These are phyloP conservation scores for Cylindrodendrum hubeiense DNA, from an alignment of 2,329 filamentous ascomycete genomes.

Conservation along the genomic window DNA sequence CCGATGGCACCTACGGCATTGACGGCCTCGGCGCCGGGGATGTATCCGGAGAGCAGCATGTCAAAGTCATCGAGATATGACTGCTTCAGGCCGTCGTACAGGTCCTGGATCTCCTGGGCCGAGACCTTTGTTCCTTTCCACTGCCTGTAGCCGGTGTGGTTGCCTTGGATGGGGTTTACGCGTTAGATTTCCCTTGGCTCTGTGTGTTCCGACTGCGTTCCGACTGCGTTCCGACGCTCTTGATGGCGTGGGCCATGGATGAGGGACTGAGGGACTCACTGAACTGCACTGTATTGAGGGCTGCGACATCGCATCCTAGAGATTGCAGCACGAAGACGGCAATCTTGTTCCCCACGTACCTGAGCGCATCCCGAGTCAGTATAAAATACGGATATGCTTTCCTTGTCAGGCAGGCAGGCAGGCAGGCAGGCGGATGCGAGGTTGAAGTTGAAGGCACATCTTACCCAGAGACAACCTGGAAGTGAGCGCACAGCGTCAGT, in stretches of 20 bases:
- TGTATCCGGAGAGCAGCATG: conserved; percentile 94
- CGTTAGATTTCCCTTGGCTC: conserved; percentile 18
- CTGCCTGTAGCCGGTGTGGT: conserved; percentile 93
- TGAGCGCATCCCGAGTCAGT: conserved; percentile 51
- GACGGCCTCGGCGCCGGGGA: conserved; percentile 88
- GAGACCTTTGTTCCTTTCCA: conserved; percentile 87
- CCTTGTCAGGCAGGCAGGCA: neutral
- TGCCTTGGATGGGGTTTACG: conserved; percentile 69
- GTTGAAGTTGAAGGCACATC: neutral
- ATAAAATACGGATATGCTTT: neutral
- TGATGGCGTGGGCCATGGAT: neutral
- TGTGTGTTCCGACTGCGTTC: too few species aligned
- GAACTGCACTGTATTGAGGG: conserved; percentile 97
- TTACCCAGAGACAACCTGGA: conserved; percentile 47
- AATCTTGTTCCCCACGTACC: conserved; percentile 98
- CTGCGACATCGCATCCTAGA: conserved; percentile 92
- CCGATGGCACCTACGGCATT: conserved; percentile 87
- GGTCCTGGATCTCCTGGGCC: conserved; percentile 83
- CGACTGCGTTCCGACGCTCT: neutral
- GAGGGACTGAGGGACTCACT: conserved; percentile 70
- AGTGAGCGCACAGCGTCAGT: conserved; percentile 25
- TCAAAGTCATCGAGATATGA: conserved; percentile 91
- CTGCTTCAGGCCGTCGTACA: conserved; percentile 87
- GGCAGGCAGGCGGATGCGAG: neutral
- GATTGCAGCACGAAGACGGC: conserved; percentile 95